phyloP scores from a whole-genome alignment of 805 yeast genomes.

The Metschnikowia similis region DNA sequence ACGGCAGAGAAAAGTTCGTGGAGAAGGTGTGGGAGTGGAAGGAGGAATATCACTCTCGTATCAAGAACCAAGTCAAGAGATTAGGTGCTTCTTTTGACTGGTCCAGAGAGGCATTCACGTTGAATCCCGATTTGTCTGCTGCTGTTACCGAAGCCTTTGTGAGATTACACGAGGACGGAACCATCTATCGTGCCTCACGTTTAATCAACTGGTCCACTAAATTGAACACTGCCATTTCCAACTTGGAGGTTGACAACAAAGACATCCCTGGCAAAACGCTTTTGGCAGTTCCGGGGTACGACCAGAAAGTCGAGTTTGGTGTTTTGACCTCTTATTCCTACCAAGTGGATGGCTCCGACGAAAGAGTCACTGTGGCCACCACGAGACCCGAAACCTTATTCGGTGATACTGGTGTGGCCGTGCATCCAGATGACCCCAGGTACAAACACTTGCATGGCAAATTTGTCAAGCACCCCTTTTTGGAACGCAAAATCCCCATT shows the following conservation, averaged over 20 bases:
- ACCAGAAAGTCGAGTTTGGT: slow-evolving; percentile 90
- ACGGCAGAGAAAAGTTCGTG: slow-evolving; percentile 86
- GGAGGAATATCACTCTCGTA: slow-evolving; percentile 82
- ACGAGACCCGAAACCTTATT: slow-evolving; percentile 98
- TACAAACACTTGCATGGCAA: slow-evolving; percentile 95
- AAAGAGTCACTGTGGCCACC: slow-evolving; percentile 87
- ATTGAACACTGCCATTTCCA: slow-evolving; percentile 91
- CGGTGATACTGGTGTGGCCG: slow-evolving; percentile 98
- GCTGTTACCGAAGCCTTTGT: slow-evolving; percentile 92
- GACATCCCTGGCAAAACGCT: slow-evolving; percentile 78
- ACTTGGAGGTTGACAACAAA: slow-evolving; percentile 93
- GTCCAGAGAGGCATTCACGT: slow-evolving; percentile 90
- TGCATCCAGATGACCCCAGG: slow-evolving; percentile 92
- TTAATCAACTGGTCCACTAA: slow-evolving; percentile 96
- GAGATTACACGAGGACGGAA: slow-evolving; percentile 87
- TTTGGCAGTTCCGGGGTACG: slow-evolving; percentile 85
- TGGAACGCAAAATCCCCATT: slow-evolving; percentile 81
- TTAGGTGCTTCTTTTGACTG: slow-evolving; percentile 98
- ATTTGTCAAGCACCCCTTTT: slow-evolving; percentile 84
- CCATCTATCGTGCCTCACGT: slow-evolving; percentile 88
- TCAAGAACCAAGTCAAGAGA: slow-evolving; percentile 76
- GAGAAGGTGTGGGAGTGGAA: slow-evolving; percentile 98
- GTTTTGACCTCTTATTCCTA: slow-evolving; percentile 94
- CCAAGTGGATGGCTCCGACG: slow-evolving; percentile 80
- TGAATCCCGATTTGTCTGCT: slow-evolving; percentile 69